Conservation (phyloP, 1,139 yeast species). For the Blastobotrys ciferrii region DNA sequence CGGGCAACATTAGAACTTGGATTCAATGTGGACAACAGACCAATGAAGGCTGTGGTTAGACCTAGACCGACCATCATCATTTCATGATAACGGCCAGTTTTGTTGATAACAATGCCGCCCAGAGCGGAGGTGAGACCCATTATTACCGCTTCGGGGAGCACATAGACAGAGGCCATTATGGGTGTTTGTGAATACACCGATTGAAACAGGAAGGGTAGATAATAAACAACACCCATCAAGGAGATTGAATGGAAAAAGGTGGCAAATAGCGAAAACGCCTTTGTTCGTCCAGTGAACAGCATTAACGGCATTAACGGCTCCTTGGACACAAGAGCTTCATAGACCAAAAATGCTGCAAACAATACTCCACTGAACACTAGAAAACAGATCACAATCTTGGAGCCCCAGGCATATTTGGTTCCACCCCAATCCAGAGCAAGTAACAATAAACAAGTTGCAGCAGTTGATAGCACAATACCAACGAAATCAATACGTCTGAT, state of each 20-base stretch:
- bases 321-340: conserved; percentile 47
- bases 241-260: conserved; percentile 44
- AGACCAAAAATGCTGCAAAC: conserved; percentile 43
- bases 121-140: conserved; percentile 28
- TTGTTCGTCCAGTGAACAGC: conserved; percentile 34
- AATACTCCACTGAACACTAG: conserved; percentile 39
- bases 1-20: conserved; percentile 25
- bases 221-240: conserved; percentile 47
- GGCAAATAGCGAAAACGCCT: conserved; percentile 39
- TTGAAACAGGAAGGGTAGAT: conserved; percentile 54
- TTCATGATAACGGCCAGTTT: conserved; percentile 21
- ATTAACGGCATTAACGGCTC: conserved; percentile 49
- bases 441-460: conserved; percentile 45
- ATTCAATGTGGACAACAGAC: conserved; percentile 25
- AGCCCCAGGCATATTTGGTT: conserved; percentile 46
- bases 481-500: conserved; percentile 45
- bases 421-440: conserved; percentile 56
- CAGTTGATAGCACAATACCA: conserved; percentile 45
- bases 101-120: conserved; percentile 26
- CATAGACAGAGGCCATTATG: conserved; percentile 26
- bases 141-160: conserved; percentile 28
- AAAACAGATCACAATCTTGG: conserved; percentile 54
- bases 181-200: conserved; percentile 41
- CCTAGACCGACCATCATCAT: conserved; percentile 25
- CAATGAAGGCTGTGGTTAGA: conserved; percentile 24